Base-by-base conservation (phyloP, 73 alveolate species). In the Symbiodinium pilosum region DNA sequence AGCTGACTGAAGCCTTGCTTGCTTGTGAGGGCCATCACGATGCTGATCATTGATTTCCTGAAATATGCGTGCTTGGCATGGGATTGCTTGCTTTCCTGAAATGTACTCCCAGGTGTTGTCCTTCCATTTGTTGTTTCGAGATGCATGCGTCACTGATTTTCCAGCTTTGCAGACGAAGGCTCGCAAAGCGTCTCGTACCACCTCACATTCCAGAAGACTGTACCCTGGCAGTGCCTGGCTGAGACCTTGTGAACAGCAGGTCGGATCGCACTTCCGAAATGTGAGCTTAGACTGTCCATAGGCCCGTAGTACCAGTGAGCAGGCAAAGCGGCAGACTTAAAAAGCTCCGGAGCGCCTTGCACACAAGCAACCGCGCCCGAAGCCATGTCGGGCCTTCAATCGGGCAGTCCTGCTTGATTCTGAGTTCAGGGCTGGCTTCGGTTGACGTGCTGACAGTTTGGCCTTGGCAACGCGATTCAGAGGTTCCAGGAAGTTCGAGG, bases 11-110 rank as follows among this genome's bases (percentile, higher is more conserved):
- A 88, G 95, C 95, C 86, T 43, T 88, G 87, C 43, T 88, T 69
- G 86, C 95, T 9, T 88, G 95, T 64, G 95, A 88, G 86, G 95
- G 95, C 44, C 95, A 88, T 30, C 95, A 88, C 64, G 95, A 88
- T 4, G 68, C 86, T 8, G 95, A 88, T 40, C 95, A 88, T 40
- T 88, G 71, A 88, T 43, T 42, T 18, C 43, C 83, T 16, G 5
- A 64, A 20, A 28, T 9, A 9, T 6, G 14, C 59, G 21, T 14
- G 59, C 59, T 47, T 47, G 14, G 59, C 59, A 6, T 47, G 59
- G 14, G 6, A 6, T 47, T 47, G 59, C 6, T 14, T 9, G n/a
- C n/a, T 47, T 9, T 47, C 59, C 14, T 47, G 59, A 47, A 6
- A 47, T 47, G 6, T 47, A 47, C 30, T 18, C 81, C 81, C 30